Base-by-base conservation (phyloP, 2,329 filamentous ascomycete species). In the Gyromitra esculenta region DNA sequence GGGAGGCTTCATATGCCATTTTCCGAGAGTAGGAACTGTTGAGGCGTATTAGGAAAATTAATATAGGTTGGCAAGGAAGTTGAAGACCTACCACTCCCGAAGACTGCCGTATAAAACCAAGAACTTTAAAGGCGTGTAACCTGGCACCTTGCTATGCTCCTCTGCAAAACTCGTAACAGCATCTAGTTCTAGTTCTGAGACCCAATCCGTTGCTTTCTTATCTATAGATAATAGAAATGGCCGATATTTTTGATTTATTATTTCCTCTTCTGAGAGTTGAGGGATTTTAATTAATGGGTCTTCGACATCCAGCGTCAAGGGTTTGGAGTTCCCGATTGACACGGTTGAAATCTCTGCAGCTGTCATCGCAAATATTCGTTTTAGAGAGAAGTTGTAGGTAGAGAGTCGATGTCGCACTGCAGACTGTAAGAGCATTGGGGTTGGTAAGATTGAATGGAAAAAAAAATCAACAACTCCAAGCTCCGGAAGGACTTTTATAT, bases 101-200 rank as follows among this genome's bases (percentile, higher is more conserved):
- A 91, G 82, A 80, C 88, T 90, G 0, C 89, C 89, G 80, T 89
- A 89, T 0, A 91, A 81, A 0, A 91, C 88, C 0, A 91, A 83
- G 1, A 91, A 85, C 74, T 86, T 89, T 1, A 91, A 72, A 2
- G 84, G 69, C 79, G 13, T 82, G 79, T 5, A 80, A 74, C 1
- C 81, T 81, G 39, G 43, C 5, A 15, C 43, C 18, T 37, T 45
- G 8, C 67, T 41, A 41, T 75, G 52, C 25, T 78, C 66, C 13
- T 50, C 43, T 3, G 76, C 64, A 83, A 90, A 85, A 59, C 86
- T 83, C 52, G 87, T 80, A 0, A 82, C 86, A 0, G 87, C 88
- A 48, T 84, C 85, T 3, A 91, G 82, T 79, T 91, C 89, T 2
- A 91, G 82, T 48, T 84, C 77, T 0, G 84, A 83, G 25, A 90